phyloP scores from a whole-genome alignment of 495 filamentous ascomycete species.

The Tetracladium setigerum region DNA sequence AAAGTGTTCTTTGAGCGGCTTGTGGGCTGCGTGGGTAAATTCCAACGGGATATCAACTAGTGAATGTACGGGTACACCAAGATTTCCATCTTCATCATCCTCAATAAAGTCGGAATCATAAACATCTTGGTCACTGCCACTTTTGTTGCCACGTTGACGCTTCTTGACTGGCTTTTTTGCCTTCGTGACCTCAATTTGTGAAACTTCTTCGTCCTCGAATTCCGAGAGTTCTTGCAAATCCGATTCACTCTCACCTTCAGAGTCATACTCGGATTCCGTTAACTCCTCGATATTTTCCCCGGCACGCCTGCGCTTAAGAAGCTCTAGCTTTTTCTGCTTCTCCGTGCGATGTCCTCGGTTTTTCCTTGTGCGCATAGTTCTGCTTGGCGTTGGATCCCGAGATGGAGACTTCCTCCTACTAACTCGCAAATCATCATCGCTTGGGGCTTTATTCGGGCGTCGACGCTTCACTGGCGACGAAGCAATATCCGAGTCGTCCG shows the following conservation, averaged over 20 bases:
- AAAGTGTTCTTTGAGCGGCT: constrained; percentile 70
- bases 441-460: background rate
- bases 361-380: background rate
- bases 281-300: constrained; percentile 42
- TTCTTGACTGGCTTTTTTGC: constrained; percentile 10
- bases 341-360: constrained; percentile 26
- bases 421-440: background rate
- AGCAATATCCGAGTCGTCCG: background rate
- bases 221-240: constrained; percentile 29
- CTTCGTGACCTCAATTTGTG: constrained; percentile 15
- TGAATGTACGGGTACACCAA: constrained; percentile 46
- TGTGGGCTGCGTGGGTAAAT: constrained; percentile 58
- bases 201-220: constrained; percentile 40
- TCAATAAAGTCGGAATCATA: constrained; percentile 29
- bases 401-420: background rate
- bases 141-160: constrained; percentile 9
- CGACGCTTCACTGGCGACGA: background rate
- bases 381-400: background rate
- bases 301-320: constrained; percentile 48
- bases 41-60: constrained; percentile 59
- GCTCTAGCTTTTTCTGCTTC: constrained; percentile 40
- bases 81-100: constrained; percentile 35
- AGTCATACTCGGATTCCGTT: constrained; percentile 24
- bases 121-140: constrained; percentile 21
- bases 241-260: constrained; percentile 24